A percentile compares a stretch with the other conserved stretches of the same genome.
These are phyloP conservation scores for Penicillium psychrofluorescens DNA, from an alignment of 495 filamentous ascomycete genomes.

Conservation along the genomic window DNA sequence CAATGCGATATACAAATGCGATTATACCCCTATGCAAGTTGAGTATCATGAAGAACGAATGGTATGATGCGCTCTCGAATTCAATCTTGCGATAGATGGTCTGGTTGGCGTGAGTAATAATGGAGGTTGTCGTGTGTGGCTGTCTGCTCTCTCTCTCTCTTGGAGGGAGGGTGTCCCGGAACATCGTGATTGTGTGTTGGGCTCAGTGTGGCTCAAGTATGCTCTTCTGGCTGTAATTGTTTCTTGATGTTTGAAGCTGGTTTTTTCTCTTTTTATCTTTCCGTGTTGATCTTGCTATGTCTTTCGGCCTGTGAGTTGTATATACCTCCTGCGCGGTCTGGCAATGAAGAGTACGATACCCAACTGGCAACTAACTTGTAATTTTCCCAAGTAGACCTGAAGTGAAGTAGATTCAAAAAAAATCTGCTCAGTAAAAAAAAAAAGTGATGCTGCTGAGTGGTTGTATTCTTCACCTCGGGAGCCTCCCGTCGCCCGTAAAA, in stretches of 20 bases:
- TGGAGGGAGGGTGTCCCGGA: not conserved
- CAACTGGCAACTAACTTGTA: not conserved
- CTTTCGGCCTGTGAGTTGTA: conserved; percentile 34
- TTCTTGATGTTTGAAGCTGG: conserved; percentile 3
- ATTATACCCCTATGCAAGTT: not conserved
- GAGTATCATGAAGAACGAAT: not conserved
- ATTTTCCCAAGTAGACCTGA: too few species aligned
- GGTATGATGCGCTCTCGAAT: conserved; percentile 5
- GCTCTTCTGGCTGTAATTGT: conserved; percentile 8
- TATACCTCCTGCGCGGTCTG: conserved; percentile 37
- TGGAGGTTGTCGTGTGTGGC: conserved; percentile 10
- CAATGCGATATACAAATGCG: conserved; percentile 1
- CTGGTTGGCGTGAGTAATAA: conserved; percentile 5
- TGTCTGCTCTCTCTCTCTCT: not conserved
- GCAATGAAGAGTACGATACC: conserved; percentile 40
- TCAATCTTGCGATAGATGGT: conserved; percentile 13
- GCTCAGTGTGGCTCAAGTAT: conserved; percentile 1
- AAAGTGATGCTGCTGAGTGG: not conserved
- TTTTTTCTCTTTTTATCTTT: conserved; percentile 16
- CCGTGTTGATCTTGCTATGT: conserved; percentile 30
- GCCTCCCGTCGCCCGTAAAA: conserved; percentile 31
- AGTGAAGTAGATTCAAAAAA: too few species aligned
- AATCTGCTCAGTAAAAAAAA: too few species aligned
- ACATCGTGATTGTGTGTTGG: too few species aligned
- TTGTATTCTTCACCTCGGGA: conserved; percentile 17